phyloP scores from a whole-genome alignment of 768 basidiomycete species.

The Russula virescens region DNA sequence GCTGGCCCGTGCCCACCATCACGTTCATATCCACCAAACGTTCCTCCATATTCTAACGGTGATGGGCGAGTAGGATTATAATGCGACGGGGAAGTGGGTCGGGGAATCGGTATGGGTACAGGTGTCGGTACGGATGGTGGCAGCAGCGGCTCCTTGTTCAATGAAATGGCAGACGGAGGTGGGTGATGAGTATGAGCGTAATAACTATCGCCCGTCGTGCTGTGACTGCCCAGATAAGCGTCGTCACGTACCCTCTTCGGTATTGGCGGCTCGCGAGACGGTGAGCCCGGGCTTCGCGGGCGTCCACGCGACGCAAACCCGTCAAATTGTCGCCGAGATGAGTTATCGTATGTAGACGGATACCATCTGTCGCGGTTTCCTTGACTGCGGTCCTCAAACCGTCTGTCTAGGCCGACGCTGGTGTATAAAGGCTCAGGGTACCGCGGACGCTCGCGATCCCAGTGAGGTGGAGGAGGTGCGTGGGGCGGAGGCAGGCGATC shows the following conservation, averaged over 20 bases:
- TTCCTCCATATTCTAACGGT: conserved; percentile 1
- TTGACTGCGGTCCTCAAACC: conserved; percentile 16
- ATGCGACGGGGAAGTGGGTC: background rate
- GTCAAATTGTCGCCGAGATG: conserved; percentile 7
- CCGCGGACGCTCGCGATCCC: conserved; percentile 12
- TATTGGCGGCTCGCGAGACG: conserved; percentile 15
- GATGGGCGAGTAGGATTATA: conserved; percentile 5
- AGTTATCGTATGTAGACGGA: conserved; percentile 1
- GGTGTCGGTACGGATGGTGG: background rate
- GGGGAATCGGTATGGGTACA: conserved; percentile 16
- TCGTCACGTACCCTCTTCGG: conserved; percentile 22
- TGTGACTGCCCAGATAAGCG: conserved; percentile 5
- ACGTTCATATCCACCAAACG: conserved; percentile 12
- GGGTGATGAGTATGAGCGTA: conserved; percentile 1
- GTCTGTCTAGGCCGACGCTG: conserved; percentile 1
- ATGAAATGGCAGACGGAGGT: background rate
- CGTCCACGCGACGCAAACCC: conserved; percentile 13
- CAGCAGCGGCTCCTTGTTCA: background rate
- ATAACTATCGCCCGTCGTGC: conserved; percentile 5
- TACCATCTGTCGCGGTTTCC: conserved; percentile 17
- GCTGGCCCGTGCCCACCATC: background rate
- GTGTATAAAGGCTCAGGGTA: conserved; percentile 12
- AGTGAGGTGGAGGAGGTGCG: background rate
- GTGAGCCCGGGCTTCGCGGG: conserved; percentile 20
- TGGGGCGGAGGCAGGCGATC: conserved; percentile 2